Base-by-base conservation (phyloP, 768 basidiomycete species). In the Russula foetens region DNA sequence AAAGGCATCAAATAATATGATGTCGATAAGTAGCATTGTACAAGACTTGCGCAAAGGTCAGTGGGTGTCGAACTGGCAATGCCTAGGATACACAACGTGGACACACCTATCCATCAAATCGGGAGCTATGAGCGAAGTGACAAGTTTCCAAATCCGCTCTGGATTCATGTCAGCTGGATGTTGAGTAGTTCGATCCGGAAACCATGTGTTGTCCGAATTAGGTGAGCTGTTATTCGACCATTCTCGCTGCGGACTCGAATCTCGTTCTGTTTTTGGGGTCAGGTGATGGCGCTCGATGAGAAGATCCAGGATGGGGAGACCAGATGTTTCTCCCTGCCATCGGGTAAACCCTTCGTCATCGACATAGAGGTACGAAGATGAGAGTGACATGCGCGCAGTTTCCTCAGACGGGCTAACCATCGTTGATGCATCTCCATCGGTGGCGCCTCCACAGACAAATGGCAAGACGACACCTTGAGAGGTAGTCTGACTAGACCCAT, bases 1-100 rank as follows among this genome's bases (percentile, higher is more conserved):
- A 96, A 95, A 7, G 93, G 93, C 69, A 95, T 83, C 58, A 95
- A 79, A 62, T 95, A 92, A 71, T 92, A 92, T n/a, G 92, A 89
- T 43, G 94, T 97, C 23, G 91, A 94, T 59, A 97, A 75, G 73
- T 86, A 90, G 71, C 85, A 89, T 68, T 89, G 88, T 3, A 90
- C 87, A 60, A 90, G 79, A 67, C 88, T 91, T 56, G 56, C 54
- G 41, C 59, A 57, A 60, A 46, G 65, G 63, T 66, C 59, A 63
- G 53, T 51, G n/a, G 31, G 24, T 29, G 31, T 14, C 26, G 23
- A n/a, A n/a, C n/a, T n/a, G n/a, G n/a, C 26, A 29, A 51, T 56
- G 26, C 28, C 35, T 53, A 53, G 48, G 31, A 45, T 62, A 46
- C 51, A 29, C 56, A 48, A 47, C 19, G 51, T 52, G 41, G 68